phyloP scores from a whole-genome alignment of 176 grass and related monocot genomes.

The Juncus effusus region DNA sequence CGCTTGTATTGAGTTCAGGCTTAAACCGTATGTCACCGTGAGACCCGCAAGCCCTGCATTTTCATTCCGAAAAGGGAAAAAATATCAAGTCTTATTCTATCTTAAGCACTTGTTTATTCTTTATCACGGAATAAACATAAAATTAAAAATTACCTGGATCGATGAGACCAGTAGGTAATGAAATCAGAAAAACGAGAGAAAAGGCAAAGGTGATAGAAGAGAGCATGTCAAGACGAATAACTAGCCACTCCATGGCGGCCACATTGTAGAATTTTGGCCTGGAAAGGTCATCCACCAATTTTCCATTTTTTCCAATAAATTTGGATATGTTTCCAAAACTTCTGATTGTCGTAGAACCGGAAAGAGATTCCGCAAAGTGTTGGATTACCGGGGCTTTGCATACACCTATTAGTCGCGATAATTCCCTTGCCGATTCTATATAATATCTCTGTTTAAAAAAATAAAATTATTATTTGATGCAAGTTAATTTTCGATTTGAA shows the following conservation, averaged over 20 bases:
- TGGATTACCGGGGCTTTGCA: conserved; percentile 91
- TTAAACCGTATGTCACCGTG: conserved; percentile 84
- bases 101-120: too few species aligned
- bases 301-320: conserved; percentile 55
- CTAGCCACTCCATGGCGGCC: conserved; percentile 72
- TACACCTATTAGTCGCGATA: conserved; percentile 61
- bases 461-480: conserved; percentile 3
- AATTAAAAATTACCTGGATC: conserved; percentile 44
- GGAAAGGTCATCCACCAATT: conserved; percentile 63
- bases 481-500: neutral
- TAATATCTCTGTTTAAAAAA: conserved; percentile 61
- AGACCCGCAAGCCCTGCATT: conserved; percentile 66
- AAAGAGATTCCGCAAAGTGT: conserved; percentile 86
- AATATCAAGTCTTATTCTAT: neutral
- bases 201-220: conserved; percentile 58
- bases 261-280: conserved; percentile 65
- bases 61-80: neutral
- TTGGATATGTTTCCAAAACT: conserved; percentile 66
- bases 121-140: too few species aligned
- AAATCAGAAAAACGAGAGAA: conserved; percentile 42
- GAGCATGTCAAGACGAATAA: conserved; percentile 57
- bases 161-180: conserved; percentile 37
- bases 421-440: conserved; percentile 65
- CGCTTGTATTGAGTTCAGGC: conserved; percentile 68
- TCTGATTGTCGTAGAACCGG: conserved; percentile 78